A percentile compares a stretch with the other conserved stretches of the same genome.
phyloP scores from a whole-genome alignment of 2,329 filamentous ascomycete species.

The Rasamsonia emersonii region DNA sequence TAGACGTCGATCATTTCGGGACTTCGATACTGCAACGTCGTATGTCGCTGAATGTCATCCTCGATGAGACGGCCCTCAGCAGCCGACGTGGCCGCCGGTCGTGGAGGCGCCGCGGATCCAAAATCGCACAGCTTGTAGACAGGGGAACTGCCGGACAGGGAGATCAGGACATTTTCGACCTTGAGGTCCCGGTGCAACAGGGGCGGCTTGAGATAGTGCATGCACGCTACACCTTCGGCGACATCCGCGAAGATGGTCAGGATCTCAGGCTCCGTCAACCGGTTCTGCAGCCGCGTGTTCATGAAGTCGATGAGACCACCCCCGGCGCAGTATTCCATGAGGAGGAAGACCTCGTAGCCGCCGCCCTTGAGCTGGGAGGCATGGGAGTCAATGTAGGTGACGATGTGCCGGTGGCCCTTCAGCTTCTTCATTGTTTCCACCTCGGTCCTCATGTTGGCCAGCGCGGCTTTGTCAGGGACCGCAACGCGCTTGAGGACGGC shows the following conservation, averaged over 20 bases:
- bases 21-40: slow-evolving; percentile 92
- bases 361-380: slow-evolving; percentile 87
- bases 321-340: slow-evolving; percentile 96
- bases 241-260: slow-evolving; percentile 95
- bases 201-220: slow-evolving; percentile 96
- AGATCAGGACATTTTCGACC: slow-evolving; percentile 95
- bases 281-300: slow-evolving; percentile 95
- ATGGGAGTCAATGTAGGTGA: slow-evolving; percentile 97
- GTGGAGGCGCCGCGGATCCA: slow-evolving; percentile 77
- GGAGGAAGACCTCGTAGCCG: slow-evolving; percentile 93
- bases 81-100: slow-evolving; percentile 75
- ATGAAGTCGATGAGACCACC: slow-evolving; percentile 98
- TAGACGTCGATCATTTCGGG: slow-evolving; percentile 99
- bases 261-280: slow-evolving; percentile 94
- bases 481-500: slow-evolving; percentile 92
- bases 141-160: slow-evolving; percentile 53
- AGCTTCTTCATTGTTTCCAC: slow-evolving; percentile 99
- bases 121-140: slow-evolving; percentile 98
- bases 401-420: slow-evolving; percentile 91
- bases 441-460: slow-evolving; percentile 95
- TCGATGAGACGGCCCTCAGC: slow-evolving; percentile 87
- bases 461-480: slow-evolving; percentile 87
- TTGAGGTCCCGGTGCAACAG: slow-evolving; percentile 91
- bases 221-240: slow-evolving; percentile 91
- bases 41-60: slow-evolving; percentile 94